phyloP scores from a whole-genome alignment of 768 basidiomycete genomes.

The Clathrus columnatus region DNA sequence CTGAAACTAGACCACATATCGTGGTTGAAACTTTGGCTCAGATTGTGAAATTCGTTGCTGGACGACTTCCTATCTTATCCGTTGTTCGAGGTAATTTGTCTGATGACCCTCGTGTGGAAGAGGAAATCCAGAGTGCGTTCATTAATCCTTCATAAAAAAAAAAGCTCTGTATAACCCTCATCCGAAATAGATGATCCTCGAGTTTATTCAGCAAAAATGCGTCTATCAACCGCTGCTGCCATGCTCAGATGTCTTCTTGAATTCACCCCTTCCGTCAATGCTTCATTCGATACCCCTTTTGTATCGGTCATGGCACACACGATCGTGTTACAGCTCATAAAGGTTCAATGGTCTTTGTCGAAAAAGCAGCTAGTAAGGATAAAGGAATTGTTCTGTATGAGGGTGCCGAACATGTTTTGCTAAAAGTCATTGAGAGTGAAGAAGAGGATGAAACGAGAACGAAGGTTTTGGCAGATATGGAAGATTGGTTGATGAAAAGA shows the following conservation, averaged over 20 bases:
- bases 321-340: conserved; percentile 26
- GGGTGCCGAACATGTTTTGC: conserved; percentile 30
- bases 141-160: conserved; percentile 1
- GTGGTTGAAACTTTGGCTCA: conserved; percentile 20
- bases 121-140: conserved; percentile 26
- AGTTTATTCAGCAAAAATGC: conserved; percentile 26
- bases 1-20: conserved; percentile 20
- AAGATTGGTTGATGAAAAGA: conserved; percentile 23
- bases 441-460: conserved; percentile 26
- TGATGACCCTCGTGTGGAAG: conserved; percentile 30
- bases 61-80: conserved; percentile 22
- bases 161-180: neutral
- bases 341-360: conserved; percentile 23
- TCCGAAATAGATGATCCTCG: conserved; percentile 16
- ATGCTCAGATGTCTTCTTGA: conserved; percentile 24
- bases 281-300: conserved; percentile 20
- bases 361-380: conserved; percentile 20
- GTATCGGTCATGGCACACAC: conserved; percentile 25
- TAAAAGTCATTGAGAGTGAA: conserved; percentile 22
- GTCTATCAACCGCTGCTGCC: conserved; percentile 26
- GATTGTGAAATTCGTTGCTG: conserved; percentile 20
- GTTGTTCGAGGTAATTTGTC: conserved; percentile 25
- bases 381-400: conserved; percentile 29
- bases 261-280: conserved; percentile 7
- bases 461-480: conserved; percentile 25